phyloP scores from a whole-genome alignment of 2,329 filamentous ascomycete species.

The Penicillium brasilianum region DNA sequence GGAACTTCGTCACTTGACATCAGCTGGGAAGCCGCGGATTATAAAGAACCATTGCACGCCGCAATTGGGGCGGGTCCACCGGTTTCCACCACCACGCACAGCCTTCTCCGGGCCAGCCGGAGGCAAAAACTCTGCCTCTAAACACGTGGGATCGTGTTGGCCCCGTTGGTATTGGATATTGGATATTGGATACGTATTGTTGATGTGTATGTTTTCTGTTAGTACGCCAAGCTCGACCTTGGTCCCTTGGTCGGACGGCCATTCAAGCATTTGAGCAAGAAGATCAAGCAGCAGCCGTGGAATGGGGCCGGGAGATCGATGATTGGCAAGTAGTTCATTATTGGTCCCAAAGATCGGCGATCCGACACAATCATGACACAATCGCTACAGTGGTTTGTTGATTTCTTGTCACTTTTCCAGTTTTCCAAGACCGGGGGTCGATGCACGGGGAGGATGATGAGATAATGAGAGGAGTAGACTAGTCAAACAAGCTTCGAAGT shows the following conservation, averaged over 20 bases:
- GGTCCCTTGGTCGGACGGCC: background rate
- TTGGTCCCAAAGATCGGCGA: constrained; percentile 1
- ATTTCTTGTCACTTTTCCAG: background rate
- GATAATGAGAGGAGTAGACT: background rate
- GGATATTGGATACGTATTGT: background rate
- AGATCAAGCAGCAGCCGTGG: constrained; percentile 13
- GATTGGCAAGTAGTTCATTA: background rate
- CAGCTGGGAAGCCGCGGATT: background rate
- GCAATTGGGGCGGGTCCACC: constrained; percentile 23
- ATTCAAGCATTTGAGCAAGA: background rate
- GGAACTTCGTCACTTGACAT: background rate
- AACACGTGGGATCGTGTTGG: constrained; percentile 5
- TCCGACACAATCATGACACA: constrained; percentile 16
- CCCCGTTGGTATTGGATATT: background rate
- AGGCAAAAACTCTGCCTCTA: constrained; percentile 15
- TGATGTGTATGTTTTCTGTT: background rate
- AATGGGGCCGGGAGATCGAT: constrained; percentile 21
- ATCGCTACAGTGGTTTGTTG: background rate
- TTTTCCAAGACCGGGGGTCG: background rate
- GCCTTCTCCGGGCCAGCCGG: constrained; percentile 31
- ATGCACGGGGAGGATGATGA: background rate
- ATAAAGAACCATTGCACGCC: constrained; percentile 10
- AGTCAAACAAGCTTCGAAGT: background rate
- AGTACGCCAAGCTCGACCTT: constrained; percentile 4
- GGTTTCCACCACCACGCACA: constrained; percentile 26